Base-by-base conservation (phyloP, 2,329 filamentous ascomycete genomes). In the Pyricularia sp. region DNA sequence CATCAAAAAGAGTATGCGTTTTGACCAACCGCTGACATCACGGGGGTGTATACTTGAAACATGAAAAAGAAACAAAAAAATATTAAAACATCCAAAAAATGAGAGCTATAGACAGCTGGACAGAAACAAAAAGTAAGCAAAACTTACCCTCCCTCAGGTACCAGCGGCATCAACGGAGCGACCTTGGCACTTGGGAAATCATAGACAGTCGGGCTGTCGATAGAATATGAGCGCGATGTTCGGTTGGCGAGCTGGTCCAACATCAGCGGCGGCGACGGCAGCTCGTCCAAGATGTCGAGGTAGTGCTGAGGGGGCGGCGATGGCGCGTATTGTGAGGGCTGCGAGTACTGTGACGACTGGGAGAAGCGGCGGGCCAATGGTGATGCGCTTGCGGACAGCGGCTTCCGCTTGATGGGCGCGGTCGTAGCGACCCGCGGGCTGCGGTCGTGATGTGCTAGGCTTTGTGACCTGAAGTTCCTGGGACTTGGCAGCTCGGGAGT, bases 171-270 rank as follows among this genome's bases (percentile, higher is more conserved):
- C 65, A 61, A 64, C 33, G 66, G 68, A 36, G 64, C 69, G 71
- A 67, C 69, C 68, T 4, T 71, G 68, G 20, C 71, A 58, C 65
- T 71, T 67, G 83, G 83, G 73, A 86, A 87, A 74, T 87, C 85
- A 82, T 89, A 88, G 66, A 89, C 78, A 36, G 85, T 88, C 70
- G 86, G 86, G 75, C 86, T 88, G 76, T 89, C 86, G 68, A 87
- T 76, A 17, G 85, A 84, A 72, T 78, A 84, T 36, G 84, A 82
- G 70, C 86, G 81, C n/a, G 81, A 81, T 74, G 85, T 86, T 66
- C 85, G 78, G 71, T 83, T 81, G 65, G 25, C 26, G 25, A 63
- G 25, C 59, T 63, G 59, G 14, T 63, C 59, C 23, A 63, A 28
- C 59, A 63, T 28, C 25, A 28, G 59, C 25, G 59, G 25, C n/a